A percentile compares a stretch with the other conserved stretches of the same genome.
Evolutionary conservation across 768 basidiomycete species (phyloP).

Genomic region (Macrolepiota dolichaula): DNA sequence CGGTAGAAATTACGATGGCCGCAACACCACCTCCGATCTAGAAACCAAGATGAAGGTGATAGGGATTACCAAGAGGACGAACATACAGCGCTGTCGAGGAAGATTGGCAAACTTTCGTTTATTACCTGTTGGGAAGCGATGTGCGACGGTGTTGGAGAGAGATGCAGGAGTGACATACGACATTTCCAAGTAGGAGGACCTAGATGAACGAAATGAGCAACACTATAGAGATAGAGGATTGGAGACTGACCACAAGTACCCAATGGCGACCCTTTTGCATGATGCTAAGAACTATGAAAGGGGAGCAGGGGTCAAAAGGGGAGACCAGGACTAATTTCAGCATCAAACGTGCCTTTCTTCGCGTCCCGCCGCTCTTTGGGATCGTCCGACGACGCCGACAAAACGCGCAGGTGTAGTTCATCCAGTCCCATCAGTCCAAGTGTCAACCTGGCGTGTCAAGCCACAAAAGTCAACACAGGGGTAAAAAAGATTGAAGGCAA

Average conservation of each 20-base stretch:
- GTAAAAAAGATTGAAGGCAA: neutral
- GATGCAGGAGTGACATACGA: conserved; percentile 44
- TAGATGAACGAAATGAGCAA: conserved; percentile 21
- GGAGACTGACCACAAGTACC: conserved; percentile 78
- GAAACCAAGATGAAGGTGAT: neutral
- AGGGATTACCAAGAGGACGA: neutral
- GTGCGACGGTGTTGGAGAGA: neutral
- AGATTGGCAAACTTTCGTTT: conserved; percentile 83
- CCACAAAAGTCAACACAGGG: neutral
- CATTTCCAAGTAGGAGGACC: conserved; percentile 88
- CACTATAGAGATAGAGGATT: neutral
- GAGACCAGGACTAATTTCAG: neutral
- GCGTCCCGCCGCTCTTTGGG: conserved; percentile 65
- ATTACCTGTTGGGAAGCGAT: conserved; percentile 46
- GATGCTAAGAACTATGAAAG: conserved; percentile 43
- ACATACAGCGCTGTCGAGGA: conserved; percentile 70
- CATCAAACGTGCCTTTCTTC: conserved; percentile 47
- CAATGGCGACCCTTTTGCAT: conserved; percentile 78
- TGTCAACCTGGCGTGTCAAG: conserved; percentile 56
- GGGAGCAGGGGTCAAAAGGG: neutral
- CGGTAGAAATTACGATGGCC: conserved; percentile 76
- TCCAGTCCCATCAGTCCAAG: conserved; percentile 94
- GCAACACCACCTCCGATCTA: conserved; percentile 64
- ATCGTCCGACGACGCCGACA: conserved; percentile 80
- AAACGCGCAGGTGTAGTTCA: conserved; percentile 84